phyloP scores from a whole-genome alignment of 2,329 filamentous ascomycete genomes.

The Blastomyces silverae region DNA sequence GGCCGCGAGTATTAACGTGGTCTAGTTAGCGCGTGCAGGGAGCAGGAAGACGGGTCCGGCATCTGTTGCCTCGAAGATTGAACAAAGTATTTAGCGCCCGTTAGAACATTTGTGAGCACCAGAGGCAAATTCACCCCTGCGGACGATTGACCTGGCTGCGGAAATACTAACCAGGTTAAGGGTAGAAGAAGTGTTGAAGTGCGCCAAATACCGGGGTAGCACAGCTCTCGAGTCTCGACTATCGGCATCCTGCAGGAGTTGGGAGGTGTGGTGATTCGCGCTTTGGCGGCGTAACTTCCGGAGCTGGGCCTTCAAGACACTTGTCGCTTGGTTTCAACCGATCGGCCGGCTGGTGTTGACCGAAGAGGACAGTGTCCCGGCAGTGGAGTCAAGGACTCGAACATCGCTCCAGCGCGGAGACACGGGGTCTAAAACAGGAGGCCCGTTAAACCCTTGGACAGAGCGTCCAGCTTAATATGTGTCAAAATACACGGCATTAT shows the following conservation, averaged over 20 bases:
- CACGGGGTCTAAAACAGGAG: background rate
- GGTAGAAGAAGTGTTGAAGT: background rate
- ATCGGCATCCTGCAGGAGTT: background rate
- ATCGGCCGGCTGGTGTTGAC: background rate
- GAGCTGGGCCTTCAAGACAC: background rate
- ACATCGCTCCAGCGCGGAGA: background rate
- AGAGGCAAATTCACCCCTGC: background rate
- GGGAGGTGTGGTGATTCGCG: background rate
- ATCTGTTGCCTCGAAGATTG: background rate
- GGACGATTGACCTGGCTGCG: background rate
- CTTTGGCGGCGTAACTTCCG: background rate
- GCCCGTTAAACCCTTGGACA: background rate
- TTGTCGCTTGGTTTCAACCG: too few species aligned
- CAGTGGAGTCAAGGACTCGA: background rate
- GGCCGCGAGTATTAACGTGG: too few species aligned
- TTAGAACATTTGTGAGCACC: background rate
- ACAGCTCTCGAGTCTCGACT: background rate
- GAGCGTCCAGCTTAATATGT: background rate
- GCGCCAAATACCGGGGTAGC: background rate
- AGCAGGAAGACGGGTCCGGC: background rate
- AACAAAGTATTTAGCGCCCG: background rate
- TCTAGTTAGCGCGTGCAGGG: background rate
- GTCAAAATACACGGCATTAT: too few species aligned
- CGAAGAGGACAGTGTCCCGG: background rate
- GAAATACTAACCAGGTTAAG: background rate